A percentile compares a stretch with the other conserved stretches of the same genome.
Evolutionary conservation across 2,329 filamentous ascomycete species (phyloP).

Genomic region (Magnaporthiopsis rhizophila): DNA sequence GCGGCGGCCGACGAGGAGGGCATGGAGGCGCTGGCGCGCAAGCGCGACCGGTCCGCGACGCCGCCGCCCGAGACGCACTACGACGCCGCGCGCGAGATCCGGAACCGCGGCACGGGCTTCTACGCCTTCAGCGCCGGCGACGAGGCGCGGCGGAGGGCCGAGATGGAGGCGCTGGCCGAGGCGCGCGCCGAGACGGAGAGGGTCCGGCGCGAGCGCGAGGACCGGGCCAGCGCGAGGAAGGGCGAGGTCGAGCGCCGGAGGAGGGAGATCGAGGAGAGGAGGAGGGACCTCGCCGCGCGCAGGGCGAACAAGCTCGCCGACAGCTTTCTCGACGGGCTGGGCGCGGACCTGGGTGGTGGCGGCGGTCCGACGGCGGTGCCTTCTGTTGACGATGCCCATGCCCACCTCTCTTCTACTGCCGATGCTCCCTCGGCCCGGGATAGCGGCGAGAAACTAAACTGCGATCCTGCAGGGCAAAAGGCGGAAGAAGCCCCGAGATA

Average conservation of each 20-base stretch:
- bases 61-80: conserved; percentile 79
- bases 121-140: conserved; percentile 82
- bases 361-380: background rate
- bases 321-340: conserved; percentile 27
- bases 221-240: conserved; percentile 49
- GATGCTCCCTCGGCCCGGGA: too few species aligned
- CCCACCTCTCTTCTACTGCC: too few species aligned
- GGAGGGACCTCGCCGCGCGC: conserved; percentile 33
- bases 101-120: conserved; percentile 84
- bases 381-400: background rate
- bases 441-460: too few species aligned
- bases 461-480: background rate
- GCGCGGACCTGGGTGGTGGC: conserved; percentile 16
- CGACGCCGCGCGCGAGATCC: conserved; percentile 73
- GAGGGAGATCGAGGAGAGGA: conserved; percentile 50
- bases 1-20: conserved; percentile 61
- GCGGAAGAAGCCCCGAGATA: background rate
- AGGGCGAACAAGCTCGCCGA: conserved; percentile 27
- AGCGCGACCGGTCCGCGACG: conserved; percentile 71
- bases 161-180: conserved; percentile 68
- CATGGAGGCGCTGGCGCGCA: conserved; percentile 72
- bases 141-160: conserved; percentile 51
- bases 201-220: conserved; percentile 46
- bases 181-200: conserved; percentile 63
- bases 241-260: conserved; percentile 57